Base-by-base conservation (phyloP, 495 filamentous ascomycete genomes). In the Neohortaea acidophila region DNA sequence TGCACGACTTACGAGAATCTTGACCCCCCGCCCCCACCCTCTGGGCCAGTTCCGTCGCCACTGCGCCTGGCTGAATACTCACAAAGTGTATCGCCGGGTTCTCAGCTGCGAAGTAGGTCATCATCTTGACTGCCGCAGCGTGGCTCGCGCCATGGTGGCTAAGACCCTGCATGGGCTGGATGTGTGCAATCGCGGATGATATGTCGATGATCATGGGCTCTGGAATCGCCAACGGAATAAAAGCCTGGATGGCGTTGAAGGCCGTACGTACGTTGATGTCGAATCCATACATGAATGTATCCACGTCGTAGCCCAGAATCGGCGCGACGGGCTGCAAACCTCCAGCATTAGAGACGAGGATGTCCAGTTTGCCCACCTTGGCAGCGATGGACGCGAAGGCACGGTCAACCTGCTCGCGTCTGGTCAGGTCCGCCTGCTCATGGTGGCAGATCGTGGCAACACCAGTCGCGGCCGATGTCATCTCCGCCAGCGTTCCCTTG, bases 41-140 rank as follows among this genome's bases (percentile, higher is more conserved):
- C 8, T 40, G 47, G 21, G 51, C 59, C 58, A 64, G 61, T 7
- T 38, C 60, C 33, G 60, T 65, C 30, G 54, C 53, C 35, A 62
- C 61, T 21, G 58, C 42, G 1, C 65, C 64, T n/a, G 64, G 64
- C 42, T 69, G 65, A 8, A 63, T 36, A 52, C 59, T 51, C 32
- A 59, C 60, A 14, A 67, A 47, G 33, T 54, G 48, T 14, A 67
- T 12, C 17, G 54, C 51, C 10, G 59, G 57, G 19, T 64, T 57
- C 35, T 34, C 48, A 31, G 37, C 39, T 7, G 45, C 54, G 15
- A 66, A 17, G 21, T 30, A 41, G 34, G 64, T 55, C 53, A 56
- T 61, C 27, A 68, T 6, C 29, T 33, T 33, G 8, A 14, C 29
- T 7, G 8, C 14, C 29, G 29, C 29, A 6, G 29, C 29, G 45